These are phyloP conservation scores for Trichoderma guizhouense DNA, from an alignment of 2,329 filamentous ascomycete genomes.

Conservation along the genomic window DNA sequence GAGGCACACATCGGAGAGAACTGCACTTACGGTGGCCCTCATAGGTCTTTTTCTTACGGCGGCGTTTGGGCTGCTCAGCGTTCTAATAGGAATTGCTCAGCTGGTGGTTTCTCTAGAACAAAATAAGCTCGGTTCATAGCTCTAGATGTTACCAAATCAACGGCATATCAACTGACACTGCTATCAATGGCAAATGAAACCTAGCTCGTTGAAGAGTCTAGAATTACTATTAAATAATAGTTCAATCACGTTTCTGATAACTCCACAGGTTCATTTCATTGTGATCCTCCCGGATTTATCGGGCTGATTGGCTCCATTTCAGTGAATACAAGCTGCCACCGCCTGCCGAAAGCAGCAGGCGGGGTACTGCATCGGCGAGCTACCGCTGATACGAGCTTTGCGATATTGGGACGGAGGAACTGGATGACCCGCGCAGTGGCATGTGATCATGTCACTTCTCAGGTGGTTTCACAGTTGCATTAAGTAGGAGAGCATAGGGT, in stretches of 20 bases:
- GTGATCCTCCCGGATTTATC: not conserved
- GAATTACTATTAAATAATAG: not conserved
- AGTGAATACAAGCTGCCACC: not conserved
- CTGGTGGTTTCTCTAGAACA: not conserved
- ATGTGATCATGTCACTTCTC: slow-evolving; percentile 8
- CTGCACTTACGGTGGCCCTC: not conserved
- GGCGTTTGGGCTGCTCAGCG: not conserved
- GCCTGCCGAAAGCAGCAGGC: not conserved
- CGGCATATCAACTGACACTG: not conserved
- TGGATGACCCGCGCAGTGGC: not conserved
- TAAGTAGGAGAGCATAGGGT: not conserved
- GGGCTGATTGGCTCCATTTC: not conserved
- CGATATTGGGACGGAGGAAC: not conserved
- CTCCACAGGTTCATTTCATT: not conserved
- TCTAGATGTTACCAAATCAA: not conserved
- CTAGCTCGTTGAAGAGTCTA: not conserved
- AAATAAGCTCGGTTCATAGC: not conserved
- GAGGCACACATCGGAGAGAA: not conserved
- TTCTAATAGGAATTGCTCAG: not conserved
- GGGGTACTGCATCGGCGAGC: not conserved
- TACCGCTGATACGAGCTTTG: not conserved
- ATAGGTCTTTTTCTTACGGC: not conserved
- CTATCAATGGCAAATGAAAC: not conserved
- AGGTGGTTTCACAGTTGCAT: not conserved
- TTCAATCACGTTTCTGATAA: not conserved